Evolutionary conservation across 1,284 basidiomycete genomes (phyloP), one percentile per base, ranked within the genome.

Genomic region (Peniophora sp.): DNA sequence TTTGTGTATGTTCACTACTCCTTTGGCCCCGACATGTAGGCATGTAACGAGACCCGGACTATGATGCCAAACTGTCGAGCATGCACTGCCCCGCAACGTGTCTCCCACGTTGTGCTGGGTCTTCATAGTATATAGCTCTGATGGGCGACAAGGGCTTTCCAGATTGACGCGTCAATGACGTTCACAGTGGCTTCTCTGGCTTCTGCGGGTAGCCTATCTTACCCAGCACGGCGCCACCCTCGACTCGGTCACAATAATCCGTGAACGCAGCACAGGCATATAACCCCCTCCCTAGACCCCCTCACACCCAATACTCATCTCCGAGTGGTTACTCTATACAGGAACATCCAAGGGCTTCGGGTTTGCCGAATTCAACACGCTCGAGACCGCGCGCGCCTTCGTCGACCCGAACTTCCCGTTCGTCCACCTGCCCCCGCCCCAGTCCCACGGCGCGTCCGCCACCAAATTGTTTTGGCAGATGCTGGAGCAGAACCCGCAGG

Each of bases 181-280:
- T n/a, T n/a, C n/a, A n/a, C n/a, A n/a, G n/a, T n/a, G n/a, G n/a
- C n/a, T n/a, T n/a, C n/a, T n/a, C n/a, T n/a, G n/a, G n/a, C n/a
- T n/a, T n/a, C n/a, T n/a, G n/a, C n/a, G n/a, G n/a, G n/a, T n/a
- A n/a, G 80, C 83, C 52, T 90, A 83, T 68, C 80, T 95, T 55
- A 73, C 79, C 52, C 78, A 75, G 54, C 76, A 87, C 63, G 83
- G 83, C 56, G 88, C 80, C 70, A 78, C 72, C 63, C 73, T 88
- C 59, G 87, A 90, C 68, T 86, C 85, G 57, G 88, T 91, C 61
- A 95, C 91, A 60, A 92, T 97, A 58, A 93, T 95, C 66, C 83
- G 88, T 75, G 94, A 97, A 68, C 87, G 88, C 79, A 78, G 80
- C 77, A 85, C 91, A 81, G 92, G 88, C 87, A 90, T 83, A 88